Evolutionary conservation across 441 rosid genomes (phyloP), one percentile per base, ranked within the genome.

Genomic region (Eutrema salsugineum): DNA sequence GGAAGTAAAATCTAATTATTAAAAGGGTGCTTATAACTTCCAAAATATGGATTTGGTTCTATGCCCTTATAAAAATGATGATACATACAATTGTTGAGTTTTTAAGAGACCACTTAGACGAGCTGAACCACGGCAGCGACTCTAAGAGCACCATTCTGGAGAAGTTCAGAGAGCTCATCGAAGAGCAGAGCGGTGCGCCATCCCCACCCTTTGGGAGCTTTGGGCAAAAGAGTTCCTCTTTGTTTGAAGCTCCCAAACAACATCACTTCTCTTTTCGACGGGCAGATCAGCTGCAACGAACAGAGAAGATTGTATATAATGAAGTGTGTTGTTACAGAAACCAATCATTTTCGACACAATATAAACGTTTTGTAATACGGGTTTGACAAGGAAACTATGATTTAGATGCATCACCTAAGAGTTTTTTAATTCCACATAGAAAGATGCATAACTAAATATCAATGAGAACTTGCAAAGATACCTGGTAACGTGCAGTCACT

Each of bases 201-300:
- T 53, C 99, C 99, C 99, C 99, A 94, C 16, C 99, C 99, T 75
- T 94, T 94, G 3, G 97, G 99, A 75, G 99, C 97, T 79, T 91
- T 94, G 1, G 99, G 99, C 70, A 94, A 72, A 66, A 94, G 95
- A 19, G 95, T 94, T 16, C 99, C 97, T 38, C 85, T 81, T 63
- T 94, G 96, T 65, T 94, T 88, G 83, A 87, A 86, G 86, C 85
- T 88, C 33, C 97, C 97, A 60, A 90, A 94, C 78, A 91, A 84
- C 90, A 85, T 86, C 30, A 91, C 95, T 80, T 91, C 97, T 77
- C 97, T 87, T 84, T 94, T 94, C 8, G 99, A 94, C 12, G 99
- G 99, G 70, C 97, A 94, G 54, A 94, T 90, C 72, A 94, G 65
- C 99, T 94, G 80, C 64, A 68, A 56, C 61, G n/a, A 63, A 30